Evolutionary conservation across 2,329 filamentous ascomycete genomes (phyloP), one percentile per base, ranked within the genome.

Genomic region (Piedraia hortae): DNA sequence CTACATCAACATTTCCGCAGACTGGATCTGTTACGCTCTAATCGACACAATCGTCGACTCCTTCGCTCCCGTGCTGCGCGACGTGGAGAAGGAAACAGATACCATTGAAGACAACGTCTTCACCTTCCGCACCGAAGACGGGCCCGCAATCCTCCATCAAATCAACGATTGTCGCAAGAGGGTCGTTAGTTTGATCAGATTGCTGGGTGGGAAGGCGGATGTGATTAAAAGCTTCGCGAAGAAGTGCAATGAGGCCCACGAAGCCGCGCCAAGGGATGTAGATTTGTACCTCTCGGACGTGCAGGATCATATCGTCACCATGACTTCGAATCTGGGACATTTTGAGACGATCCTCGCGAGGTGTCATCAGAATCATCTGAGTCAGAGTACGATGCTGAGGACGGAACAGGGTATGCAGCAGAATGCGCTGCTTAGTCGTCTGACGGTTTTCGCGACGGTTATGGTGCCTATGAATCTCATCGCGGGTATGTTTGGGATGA

Each of bases 11-110:
- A 58, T 97, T 17, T 89, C 77, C 41, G 80, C 78, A 34, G 85
- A 97, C 47, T 97, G 88, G 82, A 88, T 93, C 35, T 97, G 85
- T 53, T 97, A 97, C 42, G 85, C 85, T 19, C 59, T 97, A 39
- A 93, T 97, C 42, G 85, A 97, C 45, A 77, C 97, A 41, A 97
- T 97, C 39, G 85, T 93, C 28, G 85, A 97, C 50, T 75, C 66
- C 11, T 97, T 93, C 38, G 80, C 73, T 1, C 82, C 82, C 8
- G 67, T 78, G 14, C 89, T 97, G 31, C 67, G 65, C 25, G 69
- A 74, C 24, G 70, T 90, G 22, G 85, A 97, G 47, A 48, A 64
- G 10, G 75, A 90, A 37, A 80, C 82, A 1, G 85, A 97, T 42
- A 62, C 63, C 6, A 91, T 97, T 28, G 85, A 97, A 44, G 85